A percentile compares a stretch with the other conserved stretches of the same genome.
Conservation (phyloP, 805 yeast species). For the Metschnikowia amazonensis region DNA sequence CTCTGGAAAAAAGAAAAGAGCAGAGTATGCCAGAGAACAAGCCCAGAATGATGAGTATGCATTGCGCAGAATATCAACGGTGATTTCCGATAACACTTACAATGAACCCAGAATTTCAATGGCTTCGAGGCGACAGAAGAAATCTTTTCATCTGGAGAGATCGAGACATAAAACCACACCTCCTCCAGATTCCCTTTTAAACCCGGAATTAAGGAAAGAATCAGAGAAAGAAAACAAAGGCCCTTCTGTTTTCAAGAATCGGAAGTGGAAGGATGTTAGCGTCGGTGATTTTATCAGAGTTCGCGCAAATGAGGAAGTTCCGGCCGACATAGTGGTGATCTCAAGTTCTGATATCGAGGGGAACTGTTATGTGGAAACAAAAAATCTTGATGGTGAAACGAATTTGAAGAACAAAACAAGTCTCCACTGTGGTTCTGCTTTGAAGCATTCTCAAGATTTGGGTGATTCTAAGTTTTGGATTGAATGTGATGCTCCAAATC, state of each 20-base stretch:
- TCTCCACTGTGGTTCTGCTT: slow-evolving; percentile 48
- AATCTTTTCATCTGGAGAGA: slow-evolving; percentile 16
- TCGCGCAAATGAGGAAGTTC: slow-evolving; percentile 68
- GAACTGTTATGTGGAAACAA: slow-evolving; percentile 53
- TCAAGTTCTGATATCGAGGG: slow-evolving; percentile 69
- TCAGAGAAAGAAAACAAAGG: slow-evolving; percentile 1
- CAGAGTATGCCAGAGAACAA: slow-evolving; percentile 25
- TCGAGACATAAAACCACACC: slow-evolving; percentile 9
- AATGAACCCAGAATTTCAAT: slow-evolving; percentile 10
- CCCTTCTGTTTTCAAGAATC: slow-evolving; percentile 18
- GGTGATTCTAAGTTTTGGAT: slow-evolving; percentile 55
- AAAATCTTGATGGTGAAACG: slow-evolving; percentile 24
- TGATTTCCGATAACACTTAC: slow-evolving; percentile 31
- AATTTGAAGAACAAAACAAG: slow-evolving; percentile 54
- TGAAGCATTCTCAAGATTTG: slow-evolving; percentile 57
- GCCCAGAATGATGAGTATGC: slow-evolving; percentile 24
- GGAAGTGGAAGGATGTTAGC: slow-evolving; percentile 22
- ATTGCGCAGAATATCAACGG: slow-evolving; percentile 36
- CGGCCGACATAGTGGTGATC: slow-evolving; percentile 64
- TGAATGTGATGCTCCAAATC: slow-evolving; percentile 71
- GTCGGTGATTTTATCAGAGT: slow-evolving; percentile 66
- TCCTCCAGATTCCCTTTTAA: slow-evolving; percentile 21
- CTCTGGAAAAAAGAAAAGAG: slow-evolving; percentile 24
- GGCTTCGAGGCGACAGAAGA: slow-evolving; percentile 10
- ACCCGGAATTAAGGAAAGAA: slow-evolving; percentile 18